phyloP scores from a whole-genome alignment of 1,284 basidiomycete species.

The Hemileia vastatrix region DNA sequence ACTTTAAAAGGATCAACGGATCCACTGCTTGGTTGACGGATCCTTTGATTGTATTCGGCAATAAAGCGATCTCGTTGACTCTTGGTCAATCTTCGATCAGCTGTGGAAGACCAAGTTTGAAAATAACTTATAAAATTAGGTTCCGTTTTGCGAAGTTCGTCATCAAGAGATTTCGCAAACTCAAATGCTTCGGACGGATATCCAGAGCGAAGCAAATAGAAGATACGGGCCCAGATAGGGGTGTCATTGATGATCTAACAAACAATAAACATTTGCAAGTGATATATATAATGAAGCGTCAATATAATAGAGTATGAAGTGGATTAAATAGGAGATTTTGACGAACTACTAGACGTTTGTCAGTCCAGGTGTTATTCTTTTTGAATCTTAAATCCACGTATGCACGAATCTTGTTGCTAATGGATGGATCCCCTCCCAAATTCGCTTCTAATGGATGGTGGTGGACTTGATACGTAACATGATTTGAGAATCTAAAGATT shows the following conservation, averaged over 20 bases:
- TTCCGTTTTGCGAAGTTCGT: constrained; percentile 69
- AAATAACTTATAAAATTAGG: constrained; percentile 74
- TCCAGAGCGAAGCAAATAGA: constrained; percentile 80
- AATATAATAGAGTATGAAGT: neutral
- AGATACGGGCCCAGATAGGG: constrained; percentile 85
- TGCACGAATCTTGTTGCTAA: constrained; percentile 77
- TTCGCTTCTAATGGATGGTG: constrained; percentile 72
- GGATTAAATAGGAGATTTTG: neutral
- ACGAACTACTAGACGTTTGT: constrained; percentile 63
- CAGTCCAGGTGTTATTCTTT: constrained; percentile 70
- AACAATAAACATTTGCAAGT: neutral
- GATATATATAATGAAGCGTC: neutral
- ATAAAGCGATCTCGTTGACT: constrained; percentile 72
- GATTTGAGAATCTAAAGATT: constrained; percentile 58
- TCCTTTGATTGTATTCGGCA: constrained; percentile 81
- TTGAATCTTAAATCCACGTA: constrained; percentile 65
- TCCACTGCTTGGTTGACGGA: constrained; percentile 69
- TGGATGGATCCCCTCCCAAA: constrained; percentile 81
- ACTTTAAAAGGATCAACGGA: constrained; percentile 78
- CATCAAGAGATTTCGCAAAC: constrained; percentile 62
- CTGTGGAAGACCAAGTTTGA: constrained; percentile 72
- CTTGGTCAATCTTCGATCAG: constrained; percentile 68
- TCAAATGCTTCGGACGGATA: constrained; percentile 68
- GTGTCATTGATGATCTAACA: constrained; percentile 66
- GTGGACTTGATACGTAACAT: constrained; percentile 75